phyloP scores from a whole-genome alignment of 768 basidiomycete genomes.

The Hypholoma fasciculare region DNA sequence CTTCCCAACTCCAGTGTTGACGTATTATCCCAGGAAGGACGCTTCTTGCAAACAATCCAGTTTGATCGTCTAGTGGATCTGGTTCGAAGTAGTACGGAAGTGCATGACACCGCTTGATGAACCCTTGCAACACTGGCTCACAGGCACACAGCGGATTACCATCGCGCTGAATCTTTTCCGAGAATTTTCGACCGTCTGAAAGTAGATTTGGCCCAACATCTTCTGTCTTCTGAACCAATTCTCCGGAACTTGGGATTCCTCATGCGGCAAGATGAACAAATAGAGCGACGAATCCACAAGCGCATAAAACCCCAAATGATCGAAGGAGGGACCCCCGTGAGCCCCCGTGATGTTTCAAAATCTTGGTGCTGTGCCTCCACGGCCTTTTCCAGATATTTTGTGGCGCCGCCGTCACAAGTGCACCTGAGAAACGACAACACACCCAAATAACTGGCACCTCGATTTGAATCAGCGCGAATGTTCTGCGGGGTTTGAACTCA shows the following conservation, averaged over 20 bases:
- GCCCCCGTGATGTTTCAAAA: constrained; percentile 36
- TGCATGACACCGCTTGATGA: constrained; percentile 42
- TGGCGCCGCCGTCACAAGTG: constrained; percentile 25
- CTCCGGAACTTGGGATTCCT: constrained; percentile 49
- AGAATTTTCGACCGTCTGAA: constrained; percentile 38
- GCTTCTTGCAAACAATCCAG: constrained; percentile 37
- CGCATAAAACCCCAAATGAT: constrained; percentile 37
- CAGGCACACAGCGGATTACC: constrained; percentile 45
- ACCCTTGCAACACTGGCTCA: constrained; percentile 43
- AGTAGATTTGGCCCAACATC: constrained; percentile 28
- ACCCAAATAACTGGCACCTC: constrained; percentile 12
- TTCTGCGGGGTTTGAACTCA: constrained; percentile 18
- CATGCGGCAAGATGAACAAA: constrained; percentile 50
- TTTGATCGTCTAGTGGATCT: constrained; percentile 44
- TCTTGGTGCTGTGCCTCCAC: constrained; percentile 22
- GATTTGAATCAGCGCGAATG: constrained; percentile 27
- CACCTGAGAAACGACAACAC: constrained; percentile 18
- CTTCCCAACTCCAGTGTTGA: constrained; percentile 39
- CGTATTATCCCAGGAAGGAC: constrained; percentile 46
- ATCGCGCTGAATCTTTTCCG: constrained; percentile 47
- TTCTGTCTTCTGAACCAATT: constrained; percentile 43
- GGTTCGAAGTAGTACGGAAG: constrained; percentile 32
- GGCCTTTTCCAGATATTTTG: constrained; percentile 31
- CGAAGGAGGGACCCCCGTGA: constrained; percentile 19
- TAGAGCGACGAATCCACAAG: constrained; percentile 31